phyloP scores from a whole-genome alignment of 139 green algal species.

The Closterium sp. region DNA sequence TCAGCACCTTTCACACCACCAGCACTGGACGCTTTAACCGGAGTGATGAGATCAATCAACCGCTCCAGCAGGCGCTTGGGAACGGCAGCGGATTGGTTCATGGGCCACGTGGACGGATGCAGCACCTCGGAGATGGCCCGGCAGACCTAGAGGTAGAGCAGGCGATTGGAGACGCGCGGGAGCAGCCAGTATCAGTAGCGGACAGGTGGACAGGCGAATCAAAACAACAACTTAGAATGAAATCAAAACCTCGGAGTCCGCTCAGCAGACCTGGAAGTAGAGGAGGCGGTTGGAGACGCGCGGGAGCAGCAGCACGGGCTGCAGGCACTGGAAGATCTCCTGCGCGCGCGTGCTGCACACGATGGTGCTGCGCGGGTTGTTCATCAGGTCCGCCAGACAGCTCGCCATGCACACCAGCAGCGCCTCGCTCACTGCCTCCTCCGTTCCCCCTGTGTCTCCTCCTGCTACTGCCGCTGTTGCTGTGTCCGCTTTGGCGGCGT shows the following conservation, averaged over 20 bases:
- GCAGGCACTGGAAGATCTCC: constrained; percentile 6
- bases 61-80: neutral
- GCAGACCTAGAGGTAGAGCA: constrained; percentile 4
- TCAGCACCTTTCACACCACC: neutral
- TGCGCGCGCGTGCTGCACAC: neutral
- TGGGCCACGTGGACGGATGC: constrained; percentile 1
- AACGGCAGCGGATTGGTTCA: neutral
- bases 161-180: neutral
- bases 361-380: constrained; percentile 10
- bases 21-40: neutral
- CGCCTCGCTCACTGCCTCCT: neutral
- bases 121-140: neutral
- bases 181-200: neutral
- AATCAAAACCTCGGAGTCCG: neutral
- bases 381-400: neutral
- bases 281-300: neutral
- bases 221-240: neutral
- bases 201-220: neutral
- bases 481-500: neutral
- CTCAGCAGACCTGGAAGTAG: neutral
- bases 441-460: neutral
- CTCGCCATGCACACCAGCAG: neutral
- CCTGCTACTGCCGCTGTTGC: neutral
- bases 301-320: neutral
- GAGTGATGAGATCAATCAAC: neutral